A percentile compares a stretch with the other conserved stretches of the same genome.
phyloP scores from a whole-genome alignment of 2,329 filamentous ascomycete genomes.

The Pseudogymnoascus pannorum region DNA sequence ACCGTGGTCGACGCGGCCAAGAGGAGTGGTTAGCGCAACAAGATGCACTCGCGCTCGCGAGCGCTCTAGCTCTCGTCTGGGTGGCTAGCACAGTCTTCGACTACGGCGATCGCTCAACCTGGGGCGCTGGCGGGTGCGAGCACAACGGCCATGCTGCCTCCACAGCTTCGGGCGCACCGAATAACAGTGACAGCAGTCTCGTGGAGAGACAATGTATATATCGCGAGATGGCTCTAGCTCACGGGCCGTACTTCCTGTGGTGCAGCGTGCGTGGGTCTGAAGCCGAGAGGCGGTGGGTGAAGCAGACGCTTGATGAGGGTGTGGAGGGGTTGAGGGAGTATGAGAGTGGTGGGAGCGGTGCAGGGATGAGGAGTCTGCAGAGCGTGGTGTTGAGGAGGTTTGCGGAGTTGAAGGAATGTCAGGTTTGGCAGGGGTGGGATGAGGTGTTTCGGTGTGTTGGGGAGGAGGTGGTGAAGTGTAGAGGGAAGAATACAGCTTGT shows the following conservation, averaged over 20 bases:
- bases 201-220: background rate
- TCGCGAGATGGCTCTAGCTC: background rate
- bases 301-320: background rate
- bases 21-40: background rate
- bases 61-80: background rate
- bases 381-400: background rate
- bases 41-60: background rate
- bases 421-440: background rate
- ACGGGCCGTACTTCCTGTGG: conserved; percentile 3
- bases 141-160: background rate
- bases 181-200: background rate
- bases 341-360: background rate
- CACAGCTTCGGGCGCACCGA: background rate
- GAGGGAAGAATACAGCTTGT: background rate
- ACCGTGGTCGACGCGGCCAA: background rate
- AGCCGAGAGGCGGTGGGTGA: background rate
- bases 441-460: background rate
- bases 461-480: background rate
- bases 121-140: background rate
- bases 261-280: background rate
- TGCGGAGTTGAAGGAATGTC: background rate
- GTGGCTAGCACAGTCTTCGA: background rate
- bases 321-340: background rate
- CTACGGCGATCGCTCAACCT: background rate
- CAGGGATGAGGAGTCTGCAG: background rate